Evolutionary conservation across 768 basidiomycete species (phyloP).

Genomic region (Thelephora ganbajun): DNA sequence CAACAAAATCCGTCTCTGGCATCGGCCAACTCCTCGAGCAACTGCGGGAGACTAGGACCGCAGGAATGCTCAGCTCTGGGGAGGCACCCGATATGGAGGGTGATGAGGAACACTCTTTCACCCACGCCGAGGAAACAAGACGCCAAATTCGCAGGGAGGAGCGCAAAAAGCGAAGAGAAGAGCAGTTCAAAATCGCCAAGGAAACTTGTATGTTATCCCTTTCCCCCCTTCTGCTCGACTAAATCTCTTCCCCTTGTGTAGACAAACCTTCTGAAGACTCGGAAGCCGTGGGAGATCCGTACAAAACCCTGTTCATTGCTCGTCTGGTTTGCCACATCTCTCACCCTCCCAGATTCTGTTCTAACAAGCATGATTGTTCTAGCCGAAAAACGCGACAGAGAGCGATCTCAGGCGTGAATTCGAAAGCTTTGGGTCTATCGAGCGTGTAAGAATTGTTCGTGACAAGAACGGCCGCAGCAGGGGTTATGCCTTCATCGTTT

Average conservation of each 20-base stretch:
- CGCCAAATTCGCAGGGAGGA: slow-evolving; percentile 68
- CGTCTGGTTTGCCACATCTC: slow-evolving; percentile 46
- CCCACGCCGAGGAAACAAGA: slow-evolving; percentile 72
- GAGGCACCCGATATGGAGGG: slow-evolving; percentile 64
- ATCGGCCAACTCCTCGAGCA: slow-evolving; percentile 62
- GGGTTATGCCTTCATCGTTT: slow-evolving; percentile 95
- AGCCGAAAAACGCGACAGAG: slow-evolving; percentile 91
- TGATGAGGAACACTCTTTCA: slow-evolving; percentile 69
- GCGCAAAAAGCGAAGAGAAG: slow-evolving; percentile 58
- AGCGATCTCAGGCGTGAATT: slow-evolving; percentile 90
- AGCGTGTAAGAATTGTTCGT: slow-evolving; percentile 84
- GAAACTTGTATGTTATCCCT: slow-evolving; percentile 56
- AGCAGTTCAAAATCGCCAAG: slow-evolving; percentile 68
- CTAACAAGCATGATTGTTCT: slow-evolving; percentile 10
- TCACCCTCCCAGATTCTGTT: neutral
- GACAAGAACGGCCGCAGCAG: slow-evolving; percentile 80
- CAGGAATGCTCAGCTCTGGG: slow-evolving; percentile 44
- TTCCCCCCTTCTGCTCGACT: neutral
- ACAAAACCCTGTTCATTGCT: slow-evolving; percentile 95
- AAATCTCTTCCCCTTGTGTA: slow-evolving; percentile 18
- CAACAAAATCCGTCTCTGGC: slow-evolving; percentile 53
- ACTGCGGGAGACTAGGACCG: slow-evolving; percentile 68
- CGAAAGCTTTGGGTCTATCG: slow-evolving; percentile 88
- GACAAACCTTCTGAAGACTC: slow-evolving; percentile 89
- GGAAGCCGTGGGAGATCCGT: slow-evolving; percentile 90